Percentiles rank a stretch among this genome's conserved stretches.
Evolutionary conservation across 139 green algal species (phyloP).

Genomic region (Pleodorina starrii): DNA sequence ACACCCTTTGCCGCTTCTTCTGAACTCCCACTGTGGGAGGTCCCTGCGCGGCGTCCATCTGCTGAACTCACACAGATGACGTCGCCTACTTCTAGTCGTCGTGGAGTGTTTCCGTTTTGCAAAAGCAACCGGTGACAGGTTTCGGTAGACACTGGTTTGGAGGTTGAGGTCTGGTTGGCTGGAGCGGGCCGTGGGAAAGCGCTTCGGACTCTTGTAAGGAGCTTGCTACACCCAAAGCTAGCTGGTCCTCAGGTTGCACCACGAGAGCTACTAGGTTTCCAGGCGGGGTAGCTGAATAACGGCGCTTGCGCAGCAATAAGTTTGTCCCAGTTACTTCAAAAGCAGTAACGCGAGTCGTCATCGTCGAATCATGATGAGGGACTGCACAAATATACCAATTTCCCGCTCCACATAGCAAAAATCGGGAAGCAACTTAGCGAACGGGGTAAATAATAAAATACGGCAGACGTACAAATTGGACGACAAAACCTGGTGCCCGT

Average conservation of each 20-base stretch:
- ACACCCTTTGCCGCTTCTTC: slow-evolving; percentile 61
- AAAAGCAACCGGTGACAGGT: slow-evolving; percentile 63
- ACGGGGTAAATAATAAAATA: no score
- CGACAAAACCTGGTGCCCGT: no score
- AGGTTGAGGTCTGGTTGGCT: not conserved
- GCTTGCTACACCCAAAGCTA: not conserved
- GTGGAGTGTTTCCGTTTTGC: slow-evolving; percentile 61
- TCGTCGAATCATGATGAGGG: slow-evolving; percentile 23
- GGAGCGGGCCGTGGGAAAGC: not conserved
- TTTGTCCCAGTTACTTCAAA: slow-evolving; percentile 24
- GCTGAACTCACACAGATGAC: no score
- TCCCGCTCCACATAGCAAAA: no score
- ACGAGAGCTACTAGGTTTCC: slow-evolving; percentile 3
- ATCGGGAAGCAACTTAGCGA: no score
- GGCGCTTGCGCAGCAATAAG: not conserved
- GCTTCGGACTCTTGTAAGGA: not conserved
- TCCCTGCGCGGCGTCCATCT: not conserved
- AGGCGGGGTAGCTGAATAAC: not conserved
- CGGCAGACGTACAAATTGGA: no score
- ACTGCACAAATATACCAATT: no score
- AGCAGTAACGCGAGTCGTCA: not conserved
- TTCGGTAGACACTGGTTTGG: slow-evolving; percentile 51
- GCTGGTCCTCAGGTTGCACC: slow-evolving; percentile 12
- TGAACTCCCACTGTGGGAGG: not conserved
- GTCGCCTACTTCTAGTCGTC: slow-evolving; percentile 18